Evolutionary conservation across 768 basidiomycete species (phyloP).

Genomic region (Lactarius trivialis): DNA sequence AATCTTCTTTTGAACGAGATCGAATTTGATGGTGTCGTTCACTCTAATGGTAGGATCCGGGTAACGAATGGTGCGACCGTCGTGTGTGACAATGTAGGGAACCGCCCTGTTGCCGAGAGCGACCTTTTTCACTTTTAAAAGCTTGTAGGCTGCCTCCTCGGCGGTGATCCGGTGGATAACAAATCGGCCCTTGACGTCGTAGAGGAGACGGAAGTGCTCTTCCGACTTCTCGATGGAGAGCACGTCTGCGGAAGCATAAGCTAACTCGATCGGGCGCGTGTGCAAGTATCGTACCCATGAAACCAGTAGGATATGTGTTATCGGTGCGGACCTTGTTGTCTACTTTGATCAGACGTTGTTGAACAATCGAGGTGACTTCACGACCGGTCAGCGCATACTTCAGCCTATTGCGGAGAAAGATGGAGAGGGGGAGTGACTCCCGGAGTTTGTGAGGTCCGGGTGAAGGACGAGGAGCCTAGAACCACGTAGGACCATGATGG

Average conservation of each 20-base stretch:
- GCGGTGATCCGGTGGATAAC: conserved; percentile 98
- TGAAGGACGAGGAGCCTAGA: conserved; percentile 88
- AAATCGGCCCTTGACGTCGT: conserved; percentile 99
- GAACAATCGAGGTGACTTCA: conserved; percentile 93
- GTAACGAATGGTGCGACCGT: conserved; percentile 99
- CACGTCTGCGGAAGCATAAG: conserved; percentile 55
- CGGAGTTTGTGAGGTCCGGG: conserved; percentile 99
- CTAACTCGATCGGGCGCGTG: neutral
- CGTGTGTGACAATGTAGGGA: conserved; percentile 96
- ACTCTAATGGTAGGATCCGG: conserved; percentile 92
- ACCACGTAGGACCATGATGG: conserved; percentile 5
- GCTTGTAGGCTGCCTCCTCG: conserved; percentile 96
- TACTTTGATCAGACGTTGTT: conserved; percentile 96
- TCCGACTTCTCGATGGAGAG: conserved; percentile 96
- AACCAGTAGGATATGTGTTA: conserved; percentile 92
- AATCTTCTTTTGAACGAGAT: conserved; percentile 92
- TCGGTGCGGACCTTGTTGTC: conserved; percentile 99
- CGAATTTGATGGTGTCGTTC: conserved; percentile 97
- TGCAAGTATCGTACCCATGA: conserved; percentile 67
- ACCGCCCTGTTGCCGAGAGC: conserved; percentile 91
- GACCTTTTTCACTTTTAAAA: conserved; percentile 88
- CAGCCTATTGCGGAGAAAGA: conserved; percentile 98
- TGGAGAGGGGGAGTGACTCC: conserved; percentile 93
- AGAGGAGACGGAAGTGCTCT: conserved; percentile 98
- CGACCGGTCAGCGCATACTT: conserved; percentile 97